phyloP scores from a whole-genome alignment of 1,284 basidiomycete species.

The Cutaneotrichosporon arboriforme region DNA sequence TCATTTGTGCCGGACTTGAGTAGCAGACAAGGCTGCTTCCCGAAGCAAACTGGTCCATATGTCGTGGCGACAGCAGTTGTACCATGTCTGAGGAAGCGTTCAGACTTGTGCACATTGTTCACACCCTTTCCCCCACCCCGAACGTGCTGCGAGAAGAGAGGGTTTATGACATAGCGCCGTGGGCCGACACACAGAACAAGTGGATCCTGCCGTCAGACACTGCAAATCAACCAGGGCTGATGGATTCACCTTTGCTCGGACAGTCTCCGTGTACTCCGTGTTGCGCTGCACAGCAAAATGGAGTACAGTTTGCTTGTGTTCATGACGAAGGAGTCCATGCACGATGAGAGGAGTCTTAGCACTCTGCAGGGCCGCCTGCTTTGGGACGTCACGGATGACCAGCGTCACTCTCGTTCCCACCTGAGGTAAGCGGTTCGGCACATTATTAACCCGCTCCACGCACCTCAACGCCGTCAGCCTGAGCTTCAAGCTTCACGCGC shows the following conservation, averaged over 20 bases:
- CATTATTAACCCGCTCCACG: conserved; percentile 20
- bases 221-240: not conserved
- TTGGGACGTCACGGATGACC: conserved; percentile 66
- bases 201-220: conserved; percentile 59
- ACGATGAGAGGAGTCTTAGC: conserved; percentile 59
- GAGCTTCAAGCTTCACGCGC: conserved; percentile 62
- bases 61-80: conserved; percentile 74
- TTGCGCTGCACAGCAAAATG: conserved; percentile 93
- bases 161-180: conserved; percentile 73
- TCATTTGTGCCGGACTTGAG: conserved; percentile 38
- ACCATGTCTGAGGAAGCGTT: conserved; percentile 83
- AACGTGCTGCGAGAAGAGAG: conserved; percentile 87
- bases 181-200: conserved; percentile 85
- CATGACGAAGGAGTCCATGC: conserved; percentile 84
- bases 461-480: conserved; percentile 66
- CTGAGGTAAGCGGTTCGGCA: conserved; percentile 49
- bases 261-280: conserved; percentile 83
- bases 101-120: conserved; percentile 97
- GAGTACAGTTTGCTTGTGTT: conserved; percentile 90
- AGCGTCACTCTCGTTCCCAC: conserved; percentile 73
- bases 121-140: conserved; percentile 80
- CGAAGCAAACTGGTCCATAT: conserved; percentile 85
- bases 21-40: conserved; percentile 71
- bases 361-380: conserved; percentile 38
- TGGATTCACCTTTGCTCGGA: conserved; percentile 74